These are phyloP conservation scores for Zymoseptoria brevis DNA, from an alignment of 2,329 filamentous ascomycete species.

Conservation along the genomic window DNA sequence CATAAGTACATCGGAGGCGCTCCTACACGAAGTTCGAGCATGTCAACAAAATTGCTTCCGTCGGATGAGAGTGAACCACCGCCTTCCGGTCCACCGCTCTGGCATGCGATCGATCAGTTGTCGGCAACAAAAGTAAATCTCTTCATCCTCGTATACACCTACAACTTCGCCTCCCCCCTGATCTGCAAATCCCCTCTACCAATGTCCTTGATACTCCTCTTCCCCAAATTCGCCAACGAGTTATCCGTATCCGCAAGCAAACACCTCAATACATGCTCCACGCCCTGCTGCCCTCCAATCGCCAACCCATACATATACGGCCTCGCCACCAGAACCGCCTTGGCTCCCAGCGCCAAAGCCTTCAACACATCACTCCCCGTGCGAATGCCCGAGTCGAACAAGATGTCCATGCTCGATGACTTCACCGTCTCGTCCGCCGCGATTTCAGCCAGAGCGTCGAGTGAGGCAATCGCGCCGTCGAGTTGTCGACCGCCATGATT, in stretches of 20 bases:
- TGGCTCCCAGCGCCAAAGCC: conserved; percentile 48
- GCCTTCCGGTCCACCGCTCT: no score
- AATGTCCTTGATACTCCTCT: conserved; percentile 14
- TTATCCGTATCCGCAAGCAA: conserved; percentile 20
- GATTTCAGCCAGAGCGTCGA: conserved; percentile 53
- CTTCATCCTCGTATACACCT: no score
- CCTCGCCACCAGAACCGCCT: conserved; percentile 50
- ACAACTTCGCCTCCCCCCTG: conserved; percentile 14
- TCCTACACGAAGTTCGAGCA: no score
- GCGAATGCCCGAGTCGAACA: conserved; percentile 47
- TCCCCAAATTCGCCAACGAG: conserved; percentile 16
- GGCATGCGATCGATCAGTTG: no score
- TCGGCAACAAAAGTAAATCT: no score
- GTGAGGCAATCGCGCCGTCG: conserved; percentile 44
- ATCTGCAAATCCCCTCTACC: conserved; percentile 15
- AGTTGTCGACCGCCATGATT: conserved; percentile 48
- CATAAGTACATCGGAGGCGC: no score
- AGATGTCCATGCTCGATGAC: conserved; percentile 31
- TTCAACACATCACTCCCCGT: conserved; percentile 46
- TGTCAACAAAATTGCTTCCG: no score
- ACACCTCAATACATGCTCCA: conserved; percentile 31
- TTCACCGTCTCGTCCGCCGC: conserved; percentile 50
- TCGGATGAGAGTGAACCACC: no score
- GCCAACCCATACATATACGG: conserved; percentile 53
- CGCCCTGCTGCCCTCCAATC: conserved; percentile 50